Evolutionary conservation across 2,329 filamentous ascomycete species (phyloP), one percentile per base, ranked within the genome.

Genomic region (Cladosporium sp.): DNA sequence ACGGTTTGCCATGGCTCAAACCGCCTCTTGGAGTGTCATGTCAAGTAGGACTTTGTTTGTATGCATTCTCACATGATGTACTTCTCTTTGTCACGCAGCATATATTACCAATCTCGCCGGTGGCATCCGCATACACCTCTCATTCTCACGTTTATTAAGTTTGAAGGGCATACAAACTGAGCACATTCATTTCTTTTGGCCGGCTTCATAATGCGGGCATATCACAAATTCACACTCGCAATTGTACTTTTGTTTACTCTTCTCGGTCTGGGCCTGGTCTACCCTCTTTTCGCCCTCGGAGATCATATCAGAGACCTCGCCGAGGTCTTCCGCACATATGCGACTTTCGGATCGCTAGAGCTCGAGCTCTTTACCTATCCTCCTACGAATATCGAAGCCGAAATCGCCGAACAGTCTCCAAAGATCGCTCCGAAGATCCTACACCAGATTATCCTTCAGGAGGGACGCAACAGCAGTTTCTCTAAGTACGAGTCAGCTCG

Each of bases 381-480:
- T 6, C 27, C 33, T 18, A 22, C 36, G 13, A 9, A 38, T 13
- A 20, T 16, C 3, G 36, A 38, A 11, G 7, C 19, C 15, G 25
- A 30, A 12, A 7, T n/a, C n/a, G 30, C 18, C 5, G 19, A 11
- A 13, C 45, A 22, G 16, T 36, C 45, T 7, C 38, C 41, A 11
- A 12, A 15, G 36, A 20, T 35, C 6, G 50, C 56, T 2, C 59
- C 60, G 5, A 57, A 52, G 25, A 59, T 61, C 25, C 58, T 63
- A 12, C 61, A 62, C 40, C 61, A 59, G 30, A 63, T 63, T 15
- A 58, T 52, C 39, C 55, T 63, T 7, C 48, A 55, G 3, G 50
- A 60, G 18, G 50, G 59, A 20, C 27, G 51, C 3, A 55, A 58
- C 43, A 40, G 51, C 9, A 54, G 46, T 12, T 29, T 60, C 6